A percentile compares a stretch with the other conserved stretches of the same genome.
phyloP scores from a whole-genome alignment of 2,329 filamentous ascomycete species.

The Exophiala xenobiotica region DNA sequence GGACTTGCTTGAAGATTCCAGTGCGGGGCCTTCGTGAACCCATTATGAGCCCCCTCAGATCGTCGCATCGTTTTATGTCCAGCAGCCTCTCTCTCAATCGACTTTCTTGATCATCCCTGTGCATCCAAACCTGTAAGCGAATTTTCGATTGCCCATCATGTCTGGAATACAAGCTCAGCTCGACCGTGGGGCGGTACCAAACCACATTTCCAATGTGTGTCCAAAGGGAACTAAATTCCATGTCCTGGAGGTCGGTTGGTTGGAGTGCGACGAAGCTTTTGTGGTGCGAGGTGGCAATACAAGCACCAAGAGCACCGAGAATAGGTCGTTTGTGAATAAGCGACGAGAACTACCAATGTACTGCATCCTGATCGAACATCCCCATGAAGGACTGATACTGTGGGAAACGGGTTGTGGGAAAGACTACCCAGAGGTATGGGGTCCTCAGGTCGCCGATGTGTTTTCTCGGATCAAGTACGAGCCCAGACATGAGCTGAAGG shows the following conservation, averaged over 20 bases:
- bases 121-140: too few species aligned
- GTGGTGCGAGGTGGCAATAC: constrained; percentile 29
- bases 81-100: neutral
- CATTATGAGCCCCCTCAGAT: neutral
- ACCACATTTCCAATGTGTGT: constrained; percentile 30
- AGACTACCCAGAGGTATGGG: constrained; percentile 30
- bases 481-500: constrained; percentile 27
- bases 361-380: constrained; percentile 31
- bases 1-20: too few species aligned
- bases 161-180: constrained; percentile 29
- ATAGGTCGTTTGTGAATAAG: constrained; percentile 62
- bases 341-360: constrained; percentile 78
- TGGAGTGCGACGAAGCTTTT: constrained; percentile 29
- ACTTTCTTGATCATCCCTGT: too few species aligned
- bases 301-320: constrained; percentile 25
- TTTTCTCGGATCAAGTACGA: constrained; percentile 28
- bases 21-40: neutral
- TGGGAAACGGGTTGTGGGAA: constrained; percentile 31
- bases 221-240: constrained; percentile 30
- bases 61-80: neutral
- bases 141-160: constrained; percentile 16
- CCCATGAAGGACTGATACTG: constrained; percentile 31
- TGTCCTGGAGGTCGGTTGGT: constrained; percentile 28
- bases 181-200: constrained; percentile 26
- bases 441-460: constrained; percentile 25